Evolutionary conservation across 2,329 filamentous ascomycete species (phyloP).

Genomic region (Akanthomyces dipterigenus): DNA sequence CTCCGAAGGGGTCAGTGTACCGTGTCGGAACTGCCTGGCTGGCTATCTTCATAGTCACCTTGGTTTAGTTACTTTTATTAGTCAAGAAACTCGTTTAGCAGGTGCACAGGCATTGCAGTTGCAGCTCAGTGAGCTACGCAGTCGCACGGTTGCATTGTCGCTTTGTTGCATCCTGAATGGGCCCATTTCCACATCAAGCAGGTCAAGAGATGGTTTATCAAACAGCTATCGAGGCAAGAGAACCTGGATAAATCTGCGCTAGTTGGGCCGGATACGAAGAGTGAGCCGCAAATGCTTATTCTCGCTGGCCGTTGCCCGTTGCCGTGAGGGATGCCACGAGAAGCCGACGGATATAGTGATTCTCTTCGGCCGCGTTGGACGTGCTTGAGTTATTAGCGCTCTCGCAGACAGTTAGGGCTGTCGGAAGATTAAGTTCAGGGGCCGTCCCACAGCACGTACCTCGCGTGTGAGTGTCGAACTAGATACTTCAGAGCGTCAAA

Average conservation of each 20-base stretch:
- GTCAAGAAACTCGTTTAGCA: neutral
- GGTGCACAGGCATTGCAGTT: neutral
- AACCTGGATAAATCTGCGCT: neutral
- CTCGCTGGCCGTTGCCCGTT: neutral
- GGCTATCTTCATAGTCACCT: neutral
- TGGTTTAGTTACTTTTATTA: neutral
- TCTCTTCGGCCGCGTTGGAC: too few relatives aligned
- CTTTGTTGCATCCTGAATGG: neutral
- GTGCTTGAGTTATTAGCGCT: too few relatives aligned
- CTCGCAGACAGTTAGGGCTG: too few relatives aligned
- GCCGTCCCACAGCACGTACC: too few relatives aligned
- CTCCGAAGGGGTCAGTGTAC: neutral
- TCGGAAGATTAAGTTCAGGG: too few relatives aligned
- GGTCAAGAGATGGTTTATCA: neutral
- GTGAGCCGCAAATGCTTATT: neutral
- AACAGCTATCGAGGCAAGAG: neutral
- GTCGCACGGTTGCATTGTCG: neutral
- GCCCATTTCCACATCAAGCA: neutral
- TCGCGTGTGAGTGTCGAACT: too few relatives aligned
- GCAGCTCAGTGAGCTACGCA: neutral
- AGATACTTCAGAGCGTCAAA: too few relatives aligned
- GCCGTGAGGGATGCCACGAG: neutral
- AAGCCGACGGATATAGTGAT: too few relatives aligned
- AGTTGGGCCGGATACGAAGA: neutral
- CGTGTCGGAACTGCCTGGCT: neutral